phyloP scores from a whole-genome alignment of 371 early-diverging fungal species.

The Zychaea mexicana region DNA sequence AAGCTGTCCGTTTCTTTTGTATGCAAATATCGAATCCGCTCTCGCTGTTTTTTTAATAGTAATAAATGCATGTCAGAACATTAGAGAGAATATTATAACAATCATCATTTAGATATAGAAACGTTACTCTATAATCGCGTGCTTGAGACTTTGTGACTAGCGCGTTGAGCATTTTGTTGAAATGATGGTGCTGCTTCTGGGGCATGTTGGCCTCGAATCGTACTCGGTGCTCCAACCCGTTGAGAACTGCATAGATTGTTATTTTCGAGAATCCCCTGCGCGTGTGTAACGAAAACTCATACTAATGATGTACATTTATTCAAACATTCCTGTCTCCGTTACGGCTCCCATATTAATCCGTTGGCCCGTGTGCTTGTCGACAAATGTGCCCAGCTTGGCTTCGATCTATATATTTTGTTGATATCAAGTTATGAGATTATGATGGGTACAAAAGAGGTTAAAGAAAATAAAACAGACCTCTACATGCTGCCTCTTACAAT shows the following conservation, averaged over 20 bases:
- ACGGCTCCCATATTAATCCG: slow-evolving; percentile 64
- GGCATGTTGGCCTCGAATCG: slow-evolving; percentile 77
- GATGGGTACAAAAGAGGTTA: neutral
- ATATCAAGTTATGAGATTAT: neutral
- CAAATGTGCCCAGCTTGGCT: slow-evolving; percentile 77
- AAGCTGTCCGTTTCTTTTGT: slow-evolving; percentile 72
- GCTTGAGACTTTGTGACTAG: slow-evolving; percentile 53
- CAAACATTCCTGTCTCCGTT: slow-evolving; percentile 63
- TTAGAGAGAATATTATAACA: too few relatives aligned
- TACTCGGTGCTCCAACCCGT: slow-evolving; percentile 20
- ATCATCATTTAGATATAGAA: neutral
- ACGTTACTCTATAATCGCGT: slow-evolving; percentile 29
- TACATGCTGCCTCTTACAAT: slow-evolving; percentile 56
- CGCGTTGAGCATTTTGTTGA: slow-evolving; percentile 66
- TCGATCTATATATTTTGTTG: slow-evolving; percentile 68
- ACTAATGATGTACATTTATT: too few relatives aligned
- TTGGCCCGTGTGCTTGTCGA: slow-evolving; percentile 60
- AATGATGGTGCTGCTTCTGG: slow-evolving; percentile 65
- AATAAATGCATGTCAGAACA: too few relatives aligned
- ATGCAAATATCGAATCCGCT: slow-evolving; percentile 64
- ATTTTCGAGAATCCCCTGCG: neutral
- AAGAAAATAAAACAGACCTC: slow-evolving; percentile 46
- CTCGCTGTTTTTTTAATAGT: slow-evolving; percentile 21
- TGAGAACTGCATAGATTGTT: neutral
- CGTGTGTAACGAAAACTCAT: neutral